These are phyloP conservation scores for Schizopora paradoxa DNA, from an alignment of 1,284 basidiomycete genomes.

Conservation along the genomic window DNA sequence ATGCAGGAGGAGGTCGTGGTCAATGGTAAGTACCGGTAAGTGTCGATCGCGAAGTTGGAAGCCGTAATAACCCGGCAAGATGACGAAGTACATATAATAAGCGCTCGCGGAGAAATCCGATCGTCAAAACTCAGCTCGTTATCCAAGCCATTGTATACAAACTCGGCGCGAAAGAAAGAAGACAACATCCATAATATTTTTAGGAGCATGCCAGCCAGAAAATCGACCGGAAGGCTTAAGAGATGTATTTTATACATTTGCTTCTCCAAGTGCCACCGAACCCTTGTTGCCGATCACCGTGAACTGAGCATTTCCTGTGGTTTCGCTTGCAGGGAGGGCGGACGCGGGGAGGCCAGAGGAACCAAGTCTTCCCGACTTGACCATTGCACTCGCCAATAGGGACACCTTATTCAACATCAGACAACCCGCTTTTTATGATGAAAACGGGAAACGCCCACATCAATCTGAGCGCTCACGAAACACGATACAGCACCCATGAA, in stretches of 20 bases:
- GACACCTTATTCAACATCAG: constrained; percentile 30
- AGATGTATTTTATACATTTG: constrained; percentile 18
- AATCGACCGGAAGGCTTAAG: no score
- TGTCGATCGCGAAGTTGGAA: no score
- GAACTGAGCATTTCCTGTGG: constrained; percentile 31
- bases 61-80: no score
- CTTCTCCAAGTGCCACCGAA: constrained; percentile 37
- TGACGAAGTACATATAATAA: no score
- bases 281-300: constrained; percentile 43
- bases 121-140: no score
- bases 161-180: no score
- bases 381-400: constrained; percentile 38
- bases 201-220: no score
- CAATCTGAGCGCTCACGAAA: constrained; percentile 23
- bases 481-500: background rate
- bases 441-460: constrained; percentile 6
- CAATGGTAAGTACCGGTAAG: no score
- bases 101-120: no score
- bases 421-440: background rate
- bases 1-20: no score
- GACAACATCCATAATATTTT: no score
- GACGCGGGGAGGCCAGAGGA: constrained; percentile 34
- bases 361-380: constrained; percentile 40
- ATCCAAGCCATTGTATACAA: no score
- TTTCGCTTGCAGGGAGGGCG: constrained; percentile 32